These are phyloP conservation scores for Dactylellina leptospora DNA, from an alignment of 2,329 filamentous ascomycete genomes.

Conservation along the genomic window DNA sequence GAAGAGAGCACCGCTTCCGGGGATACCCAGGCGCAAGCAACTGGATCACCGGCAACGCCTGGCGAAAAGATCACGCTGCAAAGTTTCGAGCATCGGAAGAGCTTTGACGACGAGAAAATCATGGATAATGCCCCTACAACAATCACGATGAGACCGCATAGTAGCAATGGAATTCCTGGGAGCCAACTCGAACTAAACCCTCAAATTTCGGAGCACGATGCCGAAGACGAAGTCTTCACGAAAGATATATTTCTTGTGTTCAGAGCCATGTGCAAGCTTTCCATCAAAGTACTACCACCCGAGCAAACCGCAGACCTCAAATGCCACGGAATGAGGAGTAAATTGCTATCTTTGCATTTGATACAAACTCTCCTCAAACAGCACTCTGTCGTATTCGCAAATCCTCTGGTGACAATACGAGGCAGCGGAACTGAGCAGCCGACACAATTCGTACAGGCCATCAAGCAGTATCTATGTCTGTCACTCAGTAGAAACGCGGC, in stretches of 20 bases:
- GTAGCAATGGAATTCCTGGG: slow-evolving; percentile 64
- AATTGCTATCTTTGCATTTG: slow-evolving; percentile 91
- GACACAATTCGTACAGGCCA: slow-evolving; percentile 89
- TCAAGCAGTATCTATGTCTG: slow-evolving; percentile 95
- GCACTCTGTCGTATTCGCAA: slow-evolving; percentile 88
- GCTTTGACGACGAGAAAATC: slow-evolving; percentile 72
- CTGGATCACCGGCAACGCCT: slow-evolving; percentile 57
- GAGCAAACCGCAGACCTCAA: slow-evolving; percentile 93
- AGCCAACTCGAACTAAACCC: slow-evolving; percentile 59
- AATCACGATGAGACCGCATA: slow-evolving; percentile 65
- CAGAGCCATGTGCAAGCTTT: slow-evolving; percentile 95
- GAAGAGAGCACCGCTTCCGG: slow-evolving; percentile 47
- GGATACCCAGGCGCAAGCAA: slow-evolving; percentile 34
- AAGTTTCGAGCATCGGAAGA: slow-evolving; percentile 74
- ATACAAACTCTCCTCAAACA: slow-evolving; percentile 96
- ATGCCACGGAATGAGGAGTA: slow-evolving; percentile 96
- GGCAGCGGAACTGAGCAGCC: slow-evolving; percentile 85
- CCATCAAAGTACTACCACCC: slow-evolving; percentile 85
- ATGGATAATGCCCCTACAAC: slow-evolving; percentile 74
- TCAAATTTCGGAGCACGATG: slow-evolving; percentile 68
- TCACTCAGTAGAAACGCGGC: slow-evolving; percentile 94
- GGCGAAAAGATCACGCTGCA: slow-evolving; percentile 71
- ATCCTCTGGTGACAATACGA: slow-evolving; percentile 88
- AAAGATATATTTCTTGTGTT: slow-evolving; percentile 97
- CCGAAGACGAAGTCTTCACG: slow-evolving; percentile 94